Conservation (phyloP, 106 monocot species). For the Dendrobium catenatum region DNA sequence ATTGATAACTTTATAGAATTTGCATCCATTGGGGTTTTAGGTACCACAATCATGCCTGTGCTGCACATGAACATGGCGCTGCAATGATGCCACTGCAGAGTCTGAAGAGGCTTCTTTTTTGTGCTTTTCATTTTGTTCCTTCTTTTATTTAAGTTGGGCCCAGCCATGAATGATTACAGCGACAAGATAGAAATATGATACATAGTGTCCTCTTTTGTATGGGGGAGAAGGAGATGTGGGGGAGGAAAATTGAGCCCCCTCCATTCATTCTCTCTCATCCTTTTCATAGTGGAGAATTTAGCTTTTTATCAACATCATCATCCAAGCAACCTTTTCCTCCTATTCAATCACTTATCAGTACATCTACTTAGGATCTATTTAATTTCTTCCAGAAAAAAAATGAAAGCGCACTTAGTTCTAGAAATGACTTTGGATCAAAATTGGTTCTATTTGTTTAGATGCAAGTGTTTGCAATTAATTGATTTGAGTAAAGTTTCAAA, state of each 20-base stretch:
- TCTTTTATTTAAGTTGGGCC: neutral
- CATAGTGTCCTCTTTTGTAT: neutral
- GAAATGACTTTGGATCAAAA: neutral
- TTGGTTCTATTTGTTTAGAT: no score
- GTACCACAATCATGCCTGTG: no score
- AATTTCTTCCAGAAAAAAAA: neutral
- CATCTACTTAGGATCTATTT: neutral
- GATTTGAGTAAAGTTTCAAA: no score
- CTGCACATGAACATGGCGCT: constrained; percentile 2
- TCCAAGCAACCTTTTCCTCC: neutral
- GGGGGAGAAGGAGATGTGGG: neutral
- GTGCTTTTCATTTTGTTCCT: neutral
- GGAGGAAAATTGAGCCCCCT: neutral
- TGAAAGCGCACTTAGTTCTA: neutral
- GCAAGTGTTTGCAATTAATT: no score
- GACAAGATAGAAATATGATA: neutral
- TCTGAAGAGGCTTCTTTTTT: neutral
- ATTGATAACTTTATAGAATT: no score
- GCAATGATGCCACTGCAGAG: neutral
- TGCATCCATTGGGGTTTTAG: no score
- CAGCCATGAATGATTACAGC: neutral
- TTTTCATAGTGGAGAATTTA: neutral
- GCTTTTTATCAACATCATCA: neutral
- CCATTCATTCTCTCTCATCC: neutral
- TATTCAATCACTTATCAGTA: neutral